Evolutionary conservation across 495 filamentous ascomycete genomes (phyloP).

Genomic region (Penicillium nucicola): DNA sequence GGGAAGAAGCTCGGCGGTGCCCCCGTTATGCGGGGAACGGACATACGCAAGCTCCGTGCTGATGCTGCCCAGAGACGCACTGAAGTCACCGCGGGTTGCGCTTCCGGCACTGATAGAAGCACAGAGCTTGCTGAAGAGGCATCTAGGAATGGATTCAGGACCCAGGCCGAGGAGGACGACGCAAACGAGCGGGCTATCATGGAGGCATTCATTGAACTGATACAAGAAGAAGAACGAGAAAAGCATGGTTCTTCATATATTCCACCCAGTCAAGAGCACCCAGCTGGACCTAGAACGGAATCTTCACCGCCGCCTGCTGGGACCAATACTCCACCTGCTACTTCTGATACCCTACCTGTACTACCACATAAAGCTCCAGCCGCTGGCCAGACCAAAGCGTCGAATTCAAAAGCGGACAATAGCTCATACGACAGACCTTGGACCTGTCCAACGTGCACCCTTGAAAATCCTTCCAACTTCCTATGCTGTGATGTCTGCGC

Average conservation of each 20-base stretch:
- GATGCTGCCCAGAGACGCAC: conserved; percentile 69
- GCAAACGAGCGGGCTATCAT: conserved; percentile 89
- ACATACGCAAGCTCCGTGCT: conserved; percentile 73
- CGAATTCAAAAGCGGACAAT: conserved; percentile 23
- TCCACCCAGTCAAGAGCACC: conserved; percentile 58
- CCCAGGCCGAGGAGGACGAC: conserved; percentile 83
- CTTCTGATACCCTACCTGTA: not conserved
- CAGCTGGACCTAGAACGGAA: conserved; percentile 47
- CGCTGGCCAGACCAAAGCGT: not conserved
- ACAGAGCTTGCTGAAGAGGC: conserved; percentile 65
- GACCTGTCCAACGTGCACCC: conserved; percentile 77
- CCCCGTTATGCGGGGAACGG: conserved; percentile 56
- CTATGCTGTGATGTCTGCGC: conserved; percentile 79
- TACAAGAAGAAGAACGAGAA: conserved; percentile 77
- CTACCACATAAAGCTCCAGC: not conserved
- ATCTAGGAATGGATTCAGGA: conserved; percentile 70
- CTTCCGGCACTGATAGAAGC: conserved; percentile 57
- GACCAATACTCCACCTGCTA: conserved; percentile 7
- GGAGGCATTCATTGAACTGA: conserved; percentile 81
- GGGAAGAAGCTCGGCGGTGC: conserved; percentile 74
- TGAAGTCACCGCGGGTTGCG: conserved; percentile 70
- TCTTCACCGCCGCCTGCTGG: conserved; percentile 23
- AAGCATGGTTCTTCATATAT: conserved; percentile 66
- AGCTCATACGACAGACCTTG: conserved; percentile 49
- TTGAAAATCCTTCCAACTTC: conserved; percentile 70